A percentile compares a stretch with the other conserved stretches of the same genome.
Evolutionary conservation across 1,139 yeast genomes (phyloP).

Genomic region (Chernovozyma aurita): DNA sequence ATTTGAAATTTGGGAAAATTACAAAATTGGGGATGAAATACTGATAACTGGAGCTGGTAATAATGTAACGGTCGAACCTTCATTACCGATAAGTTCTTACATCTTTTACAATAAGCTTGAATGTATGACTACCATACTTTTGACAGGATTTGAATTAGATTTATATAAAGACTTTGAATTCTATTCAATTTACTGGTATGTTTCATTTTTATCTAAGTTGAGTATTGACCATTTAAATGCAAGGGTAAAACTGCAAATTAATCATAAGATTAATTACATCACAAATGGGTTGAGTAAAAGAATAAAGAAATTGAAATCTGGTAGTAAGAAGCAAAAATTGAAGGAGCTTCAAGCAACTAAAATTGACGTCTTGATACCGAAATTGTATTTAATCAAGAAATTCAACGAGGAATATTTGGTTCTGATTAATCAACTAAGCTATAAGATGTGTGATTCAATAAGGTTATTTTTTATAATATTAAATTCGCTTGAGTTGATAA

Average conservation of each 20-base stretch:
- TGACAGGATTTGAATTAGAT: slow-evolving; percentile 75
- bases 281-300: slow-evolving; percentile 37
- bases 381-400: slow-evolving; percentile 16
- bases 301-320: slow-evolving; percentile 46
- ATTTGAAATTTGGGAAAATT: slow-evolving; percentile 28
- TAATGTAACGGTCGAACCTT: slow-evolving; percentile 15
- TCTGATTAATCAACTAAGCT: slow-evolving; percentile 35
- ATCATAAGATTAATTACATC: slow-evolving; percentile 30
- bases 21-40: slow-evolving; percentile 30
- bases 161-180: slow-evolving; percentile 71
- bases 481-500: slow-evolving; percentile 19
- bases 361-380: slow-evolving; percentile 20
- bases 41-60: slow-evolving; percentile 13
- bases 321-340: slow-evolving; percentile 34
- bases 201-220: slow-evolving; percentile 47
- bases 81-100: slow-evolving; percentile 63
- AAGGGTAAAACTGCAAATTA: slow-evolving; percentile 32
- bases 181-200: slow-evolving; percentile 65
- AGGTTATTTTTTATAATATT: slow-evolving; percentile 19
- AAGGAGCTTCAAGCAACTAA: slow-evolving; percentile 19
- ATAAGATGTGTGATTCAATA: slow-evolving; percentile 26
- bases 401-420: slow-evolving; percentile 17
- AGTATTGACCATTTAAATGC: slow-evolving; percentile 47
- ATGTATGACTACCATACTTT: slow-evolving; percentile 65
- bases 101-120: slow-evolving; percentile 60